Conservation (phyloP, 805 yeast genomes). For the Jamesozyma spencerorum region DNA sequence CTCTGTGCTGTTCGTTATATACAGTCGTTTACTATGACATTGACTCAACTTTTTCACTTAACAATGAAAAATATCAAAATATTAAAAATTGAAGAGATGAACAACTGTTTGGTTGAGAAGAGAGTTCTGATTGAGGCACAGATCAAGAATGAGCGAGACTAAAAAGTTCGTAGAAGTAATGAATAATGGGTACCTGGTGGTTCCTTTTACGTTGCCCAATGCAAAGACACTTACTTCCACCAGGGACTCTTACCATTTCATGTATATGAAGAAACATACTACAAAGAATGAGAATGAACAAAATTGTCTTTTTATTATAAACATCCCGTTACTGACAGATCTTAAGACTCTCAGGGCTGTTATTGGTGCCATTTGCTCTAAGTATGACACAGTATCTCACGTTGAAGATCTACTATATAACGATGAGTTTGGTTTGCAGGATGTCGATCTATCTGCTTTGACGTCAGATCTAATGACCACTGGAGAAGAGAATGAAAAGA, state of each 20-base stretch:
- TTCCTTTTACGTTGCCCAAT: constrained; percentile 26
- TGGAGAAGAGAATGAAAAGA: constrained; percentile 22
- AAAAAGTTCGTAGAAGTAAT: constrained; percentile 12
- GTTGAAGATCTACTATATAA: constrained; percentile 42
- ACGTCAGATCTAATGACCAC: constrained; percentile 46
- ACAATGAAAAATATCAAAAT: too few relatives aligned
- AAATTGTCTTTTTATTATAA: constrained; percentile 61
- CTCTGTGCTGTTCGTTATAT: too few relatives aligned
- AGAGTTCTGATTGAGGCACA: too few relatives aligned
- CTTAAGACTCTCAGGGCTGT: constrained; percentile 45
- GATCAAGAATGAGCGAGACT: too few relatives aligned
- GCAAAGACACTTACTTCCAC: background rate
- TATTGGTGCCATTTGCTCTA: constrained; percentile 43
- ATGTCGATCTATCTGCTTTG: constrained; percentile 45
- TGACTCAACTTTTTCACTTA: too few relatives aligned
- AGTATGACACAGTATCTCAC: constrained; percentile 45
- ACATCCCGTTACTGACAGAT: constrained; percentile 59
- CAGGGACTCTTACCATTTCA: constrained; percentile 38
- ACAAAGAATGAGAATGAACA: constrained; percentile 35
- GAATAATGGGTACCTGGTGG: constrained; percentile 31
- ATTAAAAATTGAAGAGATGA: too few relatives aligned
- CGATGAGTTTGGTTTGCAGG: constrained; percentile 36
- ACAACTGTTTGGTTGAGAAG: too few relatives aligned
- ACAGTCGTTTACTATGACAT: too few relatives aligned
- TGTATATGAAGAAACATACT: constrained; percentile 59